Evolutionary conservation across 441 rosid species (phyloP), one percentile per base, ranked within the genome.

Genomic region (Biscutella laevigata): DNA sequence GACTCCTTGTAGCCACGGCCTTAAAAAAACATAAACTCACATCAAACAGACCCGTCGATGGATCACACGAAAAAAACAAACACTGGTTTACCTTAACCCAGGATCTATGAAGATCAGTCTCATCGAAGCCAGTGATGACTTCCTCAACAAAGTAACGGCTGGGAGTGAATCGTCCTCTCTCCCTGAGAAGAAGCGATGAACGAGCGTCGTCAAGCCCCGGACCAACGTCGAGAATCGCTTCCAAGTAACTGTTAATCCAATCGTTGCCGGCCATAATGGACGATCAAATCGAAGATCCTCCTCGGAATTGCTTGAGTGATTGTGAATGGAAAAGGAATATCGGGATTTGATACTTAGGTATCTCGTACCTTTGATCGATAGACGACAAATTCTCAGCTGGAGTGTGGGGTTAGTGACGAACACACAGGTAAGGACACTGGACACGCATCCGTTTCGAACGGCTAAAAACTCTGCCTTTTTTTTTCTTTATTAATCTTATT

Each of bases 101-200:
- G 4, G 95, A 86, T 39, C 96, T 86, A 12, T 88, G 84, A 40
- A 92, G 99, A 83, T 92, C 99, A 56, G 96, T 88, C 73, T 89
- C 99, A 74, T 94, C 96, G 71, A 76, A 89, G 2, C 99, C 97
- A 46, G 96, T 82, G 68, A 94, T 84, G 59, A 94, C 97, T 66
- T 94, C 95, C 53, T 94, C 99, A 36, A 94, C 97, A 61, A 94
- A 94, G 73, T 94, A 94, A 20, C 99, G 81, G 61, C 97, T 94
- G 0, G 97, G 99, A 41, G 96, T 94, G 71, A 94, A 94, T 66
- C 94, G 63, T 0, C 99, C 99, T 74, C 99, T 71, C 70, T 94
- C 97, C 22, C 97, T 62, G 2, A 94, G 84, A 70, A 94, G 73
- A 60, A 94, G 71, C 13, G 99, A 89, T 5, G 99, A 71, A 29